These are phyloP conservation scores for Eremochloa ophiuroides DNA, from an alignment of 176 grass and related monocot species.

Conservation along the genomic window DNA sequence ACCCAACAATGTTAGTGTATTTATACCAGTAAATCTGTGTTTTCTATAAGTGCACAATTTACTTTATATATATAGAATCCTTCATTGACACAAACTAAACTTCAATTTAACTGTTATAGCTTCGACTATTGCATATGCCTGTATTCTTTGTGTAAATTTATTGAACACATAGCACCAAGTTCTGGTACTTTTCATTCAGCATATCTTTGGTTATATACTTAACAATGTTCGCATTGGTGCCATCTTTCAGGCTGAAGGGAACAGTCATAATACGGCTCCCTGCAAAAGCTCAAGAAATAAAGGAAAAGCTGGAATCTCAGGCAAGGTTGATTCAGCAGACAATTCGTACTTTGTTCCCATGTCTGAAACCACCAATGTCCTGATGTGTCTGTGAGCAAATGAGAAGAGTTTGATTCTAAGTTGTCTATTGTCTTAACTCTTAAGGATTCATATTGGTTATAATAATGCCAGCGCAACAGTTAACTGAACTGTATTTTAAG, in stretches of 20 bases:
- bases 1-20: neutral
- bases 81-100: neutral
- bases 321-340: constrained; percentile 48
- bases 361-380: constrained; percentile 41
- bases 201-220: constrained; percentile 9
- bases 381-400: constrained; percentile 29
- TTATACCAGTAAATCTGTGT: neutral
- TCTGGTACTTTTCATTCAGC: neutral
- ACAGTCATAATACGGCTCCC: constrained; percentile 4
- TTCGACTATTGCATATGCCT: neutral
- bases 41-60: constrained; percentile 1
- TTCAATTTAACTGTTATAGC: neutral
- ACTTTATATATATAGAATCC: neutral
- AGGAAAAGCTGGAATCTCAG: constrained; percentile 40
- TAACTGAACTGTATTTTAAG: neutral
- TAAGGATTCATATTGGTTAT: neutral
- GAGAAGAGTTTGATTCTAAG: constrained; percentile 4
- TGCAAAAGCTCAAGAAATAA: constrained; percentile 28
- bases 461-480: neutral
- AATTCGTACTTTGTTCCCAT: constrained; percentile 31
- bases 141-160: neutral
- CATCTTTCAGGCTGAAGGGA: constrained; percentile 34
- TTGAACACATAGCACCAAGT: constrained; percentile 1
- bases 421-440: neutral
- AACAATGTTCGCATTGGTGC: neutral